A percentile compares a stretch with the other conserved stretches of the same genome.
Conservation (phyloP, 2,329 filamentous ascomycete genomes). For the Phialemoniopsis sp. region DNA sequence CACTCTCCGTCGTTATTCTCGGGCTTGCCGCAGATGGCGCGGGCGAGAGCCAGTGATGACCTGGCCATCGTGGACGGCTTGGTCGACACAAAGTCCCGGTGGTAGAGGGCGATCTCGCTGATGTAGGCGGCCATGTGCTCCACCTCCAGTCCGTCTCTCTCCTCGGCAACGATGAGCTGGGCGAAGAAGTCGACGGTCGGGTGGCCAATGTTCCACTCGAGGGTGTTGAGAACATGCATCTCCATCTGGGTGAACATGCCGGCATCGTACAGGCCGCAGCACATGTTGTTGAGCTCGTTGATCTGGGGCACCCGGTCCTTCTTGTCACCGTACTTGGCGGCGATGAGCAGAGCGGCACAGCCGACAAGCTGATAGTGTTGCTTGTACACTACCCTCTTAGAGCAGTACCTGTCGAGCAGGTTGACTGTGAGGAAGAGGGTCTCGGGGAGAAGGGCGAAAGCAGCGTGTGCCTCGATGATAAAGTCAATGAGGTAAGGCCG, state of each 20-base stretch:
- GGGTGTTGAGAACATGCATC: conserved; percentile 97
- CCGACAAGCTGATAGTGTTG: conserved; percentile 97
- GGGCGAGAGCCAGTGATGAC: conserved; percentile 78
- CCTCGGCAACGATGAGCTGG: conserved; percentile 80
- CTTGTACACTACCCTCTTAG: conserved; percentile 96
- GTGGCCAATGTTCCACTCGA: conserved; percentile 94
- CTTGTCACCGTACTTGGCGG: conserved; percentile 97
- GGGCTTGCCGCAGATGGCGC: conserved; percentile 78
- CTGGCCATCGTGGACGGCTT: conserved; percentile 88
- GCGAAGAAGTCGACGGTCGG: conserved; percentile 94
- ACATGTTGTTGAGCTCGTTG: conserved; percentile 97
- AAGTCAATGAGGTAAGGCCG: conserved; percentile 97
- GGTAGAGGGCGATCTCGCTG: conserved; percentile 90
- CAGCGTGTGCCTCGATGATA: conserved; percentile 92
- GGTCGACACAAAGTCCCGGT: conserved; percentile 93
- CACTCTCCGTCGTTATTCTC: conserved; percentile 75
- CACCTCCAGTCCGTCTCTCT: conserved; percentile 74
- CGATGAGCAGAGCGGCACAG: conserved; percentile 91
- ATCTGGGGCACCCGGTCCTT: conserved; percentile 98
- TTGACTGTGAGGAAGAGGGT: conserved; percentile 96
- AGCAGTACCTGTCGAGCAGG: conserved; percentile 95
- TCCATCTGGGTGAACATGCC: conserved; percentile 99
- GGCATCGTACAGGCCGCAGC: conserved; percentile 95
- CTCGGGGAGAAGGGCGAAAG: conserved; percentile 89
- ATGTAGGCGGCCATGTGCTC: conserved; percentile 95